A percentile compares a stretch with the other conserved stretches of the same genome.
Conservation (phyloP, 176 grass and related monocot species). For the Zoysia japonica region DNA sequence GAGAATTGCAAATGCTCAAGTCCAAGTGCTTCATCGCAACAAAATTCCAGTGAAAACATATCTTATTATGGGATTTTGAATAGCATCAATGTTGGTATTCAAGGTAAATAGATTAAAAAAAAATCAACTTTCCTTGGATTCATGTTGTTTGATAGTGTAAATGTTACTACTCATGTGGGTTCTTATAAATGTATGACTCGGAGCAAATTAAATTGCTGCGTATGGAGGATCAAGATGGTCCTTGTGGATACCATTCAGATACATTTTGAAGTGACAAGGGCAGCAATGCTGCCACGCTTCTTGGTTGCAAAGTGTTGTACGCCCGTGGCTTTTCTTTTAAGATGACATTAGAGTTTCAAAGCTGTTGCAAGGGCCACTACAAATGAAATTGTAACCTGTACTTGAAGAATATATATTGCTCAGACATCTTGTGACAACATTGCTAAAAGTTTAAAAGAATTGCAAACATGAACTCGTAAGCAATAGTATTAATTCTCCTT, state of each 20-base stretch:
- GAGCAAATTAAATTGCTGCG: slow-evolving; percentile 70
- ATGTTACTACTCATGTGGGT: background rate
- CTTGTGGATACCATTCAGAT: slow-evolving; percentile 35
- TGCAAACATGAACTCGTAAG: no score
- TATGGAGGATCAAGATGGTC: slow-evolving; percentile 43
- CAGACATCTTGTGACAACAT: no score
- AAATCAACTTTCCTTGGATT: background rate
- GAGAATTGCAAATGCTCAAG: slow-evolving; percentile 45
- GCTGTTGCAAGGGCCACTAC: no score
- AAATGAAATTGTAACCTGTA: no score
- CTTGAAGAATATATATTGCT: no score
- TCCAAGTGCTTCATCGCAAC: slow-evolving; percentile 45
- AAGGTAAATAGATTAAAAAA: slow-evolving; percentile 48
- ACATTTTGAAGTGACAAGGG: slow-evolving; percentile 34
- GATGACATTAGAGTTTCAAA: no score
- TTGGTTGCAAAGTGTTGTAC: no score
- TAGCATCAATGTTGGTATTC: slow-evolving; percentile 60
- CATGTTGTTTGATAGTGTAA: slow-evolving; percentile 19
- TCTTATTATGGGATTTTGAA: slow-evolving; percentile 57
- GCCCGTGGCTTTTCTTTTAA: no score
- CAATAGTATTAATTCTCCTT: no score
- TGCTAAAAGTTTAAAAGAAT: no score
- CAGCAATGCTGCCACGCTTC: background rate
- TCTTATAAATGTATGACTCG: slow-evolving; percentile 47
- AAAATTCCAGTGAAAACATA: slow-evolving; percentile 48